A percentile compares a stretch with the other conserved stretches of the same genome.
These are phyloP conservation scores for Hypoxylon crocopeplum DNA, from an alignment of 495 filamentous ascomycete species.

Conservation along the genomic window DNA sequence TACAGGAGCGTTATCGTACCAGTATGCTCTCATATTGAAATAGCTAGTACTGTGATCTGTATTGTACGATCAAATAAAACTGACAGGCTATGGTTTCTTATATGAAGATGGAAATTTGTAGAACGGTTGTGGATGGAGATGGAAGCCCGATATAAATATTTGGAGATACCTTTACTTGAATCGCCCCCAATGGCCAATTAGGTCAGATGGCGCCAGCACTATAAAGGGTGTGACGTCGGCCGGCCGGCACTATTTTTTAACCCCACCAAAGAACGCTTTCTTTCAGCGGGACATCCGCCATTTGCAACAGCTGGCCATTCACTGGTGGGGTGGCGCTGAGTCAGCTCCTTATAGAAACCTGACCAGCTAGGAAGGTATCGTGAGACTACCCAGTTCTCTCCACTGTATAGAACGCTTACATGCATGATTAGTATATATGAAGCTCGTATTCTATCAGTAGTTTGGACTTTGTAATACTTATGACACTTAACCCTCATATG, in stretches of 20 bases:
- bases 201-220: constrained; percentile 23
- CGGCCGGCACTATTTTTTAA: constrained; percentile 5
- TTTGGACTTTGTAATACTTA: too few species aligned
- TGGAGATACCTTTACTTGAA: background rate
- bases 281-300: background rate
- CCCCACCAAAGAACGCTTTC: constrained; percentile 12
- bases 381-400: too few species aligned
- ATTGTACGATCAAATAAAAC: background rate
- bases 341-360: too few species aligned
- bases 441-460: too few species aligned
- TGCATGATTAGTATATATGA: too few species aligned
- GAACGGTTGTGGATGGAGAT: background rate
- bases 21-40: constrained; percentile 77
- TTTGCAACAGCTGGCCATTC: constrained; percentile 9
- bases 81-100: background rate
- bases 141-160: constrained; percentile 25
- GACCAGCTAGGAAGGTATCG: too few species aligned
- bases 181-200: constrained; percentile 5
- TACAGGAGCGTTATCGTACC: constrained; percentile 81
- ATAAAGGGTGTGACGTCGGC: constrained; percentile 29
- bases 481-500: too few species aligned
- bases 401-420: too few species aligned
- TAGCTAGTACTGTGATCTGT: background rate
- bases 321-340: constrained; percentile 7
- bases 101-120: background rate